These are phyloP conservation scores for Closterium sp. DNA, from an alignment of 139 green algal genomes.

Conservation along the genomic window DNA sequence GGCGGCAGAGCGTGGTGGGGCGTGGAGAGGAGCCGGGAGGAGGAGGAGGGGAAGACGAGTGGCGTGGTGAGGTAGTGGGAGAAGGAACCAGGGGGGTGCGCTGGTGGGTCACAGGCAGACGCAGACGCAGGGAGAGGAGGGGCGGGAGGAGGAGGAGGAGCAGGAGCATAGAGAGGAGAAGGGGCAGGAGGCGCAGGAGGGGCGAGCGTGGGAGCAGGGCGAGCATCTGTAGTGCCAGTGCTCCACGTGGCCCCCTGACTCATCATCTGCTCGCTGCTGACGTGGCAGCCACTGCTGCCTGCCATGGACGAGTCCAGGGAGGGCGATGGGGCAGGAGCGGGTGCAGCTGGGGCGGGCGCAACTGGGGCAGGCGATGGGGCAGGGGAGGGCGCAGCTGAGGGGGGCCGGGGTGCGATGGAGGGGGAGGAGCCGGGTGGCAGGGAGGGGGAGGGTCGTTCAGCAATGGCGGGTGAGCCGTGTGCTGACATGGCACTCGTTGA, in stretches of 20 bases:
- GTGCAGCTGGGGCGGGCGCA: no score
- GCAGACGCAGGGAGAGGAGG: background rate
- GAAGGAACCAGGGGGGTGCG: background rate
- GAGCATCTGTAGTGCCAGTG: background rate
- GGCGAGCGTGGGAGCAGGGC: background rate
- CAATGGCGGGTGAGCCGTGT: background rate
- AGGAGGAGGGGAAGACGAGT: background rate
- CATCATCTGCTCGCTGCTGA: background rate
- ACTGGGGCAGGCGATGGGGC: no score
- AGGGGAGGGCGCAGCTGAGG: no score
- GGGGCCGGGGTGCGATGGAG: no score
- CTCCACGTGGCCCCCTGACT: background rate
- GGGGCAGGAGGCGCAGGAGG: background rate
- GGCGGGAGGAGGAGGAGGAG: background rate
- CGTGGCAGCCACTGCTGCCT: background rate
- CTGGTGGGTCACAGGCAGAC: background rate
- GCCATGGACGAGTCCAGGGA: background rate
- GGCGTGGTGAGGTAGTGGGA: background rate
- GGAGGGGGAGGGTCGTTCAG: background rate
- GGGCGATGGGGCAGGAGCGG: background rate
- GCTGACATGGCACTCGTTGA: background rate
- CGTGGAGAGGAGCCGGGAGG: background rate
- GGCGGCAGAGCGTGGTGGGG: background rate
- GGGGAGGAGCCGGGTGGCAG: background rate
- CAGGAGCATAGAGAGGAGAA: background rate